Evolutionary conservation across 108 stramenopile genomes (phyloP), one percentile per base, ranked within the genome.

Genomic region (Conticribra guillardii): DNA sequence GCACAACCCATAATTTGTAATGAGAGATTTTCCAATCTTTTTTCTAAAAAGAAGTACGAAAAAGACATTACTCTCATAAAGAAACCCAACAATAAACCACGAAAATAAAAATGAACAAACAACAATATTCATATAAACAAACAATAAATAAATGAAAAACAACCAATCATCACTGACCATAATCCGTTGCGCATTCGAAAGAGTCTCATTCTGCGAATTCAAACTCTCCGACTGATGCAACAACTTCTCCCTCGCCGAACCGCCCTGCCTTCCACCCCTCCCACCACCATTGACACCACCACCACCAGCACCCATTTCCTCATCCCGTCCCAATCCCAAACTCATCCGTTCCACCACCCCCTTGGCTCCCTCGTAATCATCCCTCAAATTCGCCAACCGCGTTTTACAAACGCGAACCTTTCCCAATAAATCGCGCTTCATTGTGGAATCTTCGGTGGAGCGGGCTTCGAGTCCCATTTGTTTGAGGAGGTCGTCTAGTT

Each of bases 391-490:
- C 32, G 67, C 71, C 18, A 74, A 65, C 2, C 66, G 70, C 1
- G 79, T 65, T 58, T 80, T 80, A 66, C 79, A 80, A 29, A 80
- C 79, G 29, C 77, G 46, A 15, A 77, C 93, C 80, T 85, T 87
- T 57, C 72, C 80, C 62, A 89, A 37, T 34, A 91, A 67, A 34
- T 96, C 92, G 17, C 89, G 79, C 74, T 96, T 94, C 28, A 80
- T 27, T 0, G 58, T 16, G 9, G 89, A 37, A 59, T 94, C 88
- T 21, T 83, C 84, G 14, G 83, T 82, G 45, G 93, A 86, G 26
- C 96, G 76, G 4, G 94, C 95, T 60, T 98, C 98, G 52, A 98
- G 61, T 17, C 91, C 89, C 98, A 98, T 98, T 82, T 97, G 96
- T 69, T 98, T 96, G 51, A 98, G 67, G 31, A 97, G 70, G 62